Percentiles rank a stretch among this genome's conserved stretches.
These are phyloP conservation scores for Guyanaporus albipodus DNA, from an alignment of 768 basidiomycete genomes.

Conservation along the genomic window DNA sequence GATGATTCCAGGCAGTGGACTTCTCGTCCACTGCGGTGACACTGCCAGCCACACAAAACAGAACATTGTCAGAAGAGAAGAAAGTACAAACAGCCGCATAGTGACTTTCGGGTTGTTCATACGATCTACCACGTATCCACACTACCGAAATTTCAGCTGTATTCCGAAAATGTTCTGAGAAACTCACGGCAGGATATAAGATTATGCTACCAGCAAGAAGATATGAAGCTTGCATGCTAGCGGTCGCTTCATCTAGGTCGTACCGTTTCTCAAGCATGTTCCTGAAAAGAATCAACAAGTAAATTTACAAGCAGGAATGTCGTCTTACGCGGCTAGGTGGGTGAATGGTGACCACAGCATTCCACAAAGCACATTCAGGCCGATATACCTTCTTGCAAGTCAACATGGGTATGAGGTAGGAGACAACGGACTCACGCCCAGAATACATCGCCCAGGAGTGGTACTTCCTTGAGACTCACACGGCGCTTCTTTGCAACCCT, in stretches of 20 bases:
- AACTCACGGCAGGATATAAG: conserved; percentile 63
- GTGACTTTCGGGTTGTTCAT: conserved; percentile 55
- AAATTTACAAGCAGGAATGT: neutral
- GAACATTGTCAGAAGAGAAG: conserved; percentile 55
- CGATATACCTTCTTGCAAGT: conserved; percentile 53
- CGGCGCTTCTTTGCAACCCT: conserved; percentile 62
- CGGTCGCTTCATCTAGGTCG: conserved; percentile 51
- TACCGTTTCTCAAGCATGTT: conserved; percentile 74
- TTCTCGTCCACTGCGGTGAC: conserved; percentile 53
- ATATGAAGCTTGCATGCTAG: conserved; percentile 65
- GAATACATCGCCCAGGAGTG: conserved; percentile 69
- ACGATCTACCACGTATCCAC: conserved; percentile 62
- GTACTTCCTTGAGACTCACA: conserved; percentile 58
- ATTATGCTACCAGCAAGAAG: conserved; percentile 65
- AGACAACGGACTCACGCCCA: conserved; percentile 54
- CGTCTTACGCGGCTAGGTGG: conserved; percentile 62
- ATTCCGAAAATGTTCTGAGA: neutral
- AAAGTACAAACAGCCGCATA: conserved; percentile 52
- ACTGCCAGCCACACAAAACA: conserved; percentile 66
- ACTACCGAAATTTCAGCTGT: conserved; percentile 33
- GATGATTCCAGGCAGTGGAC: conserved; percentile 57
- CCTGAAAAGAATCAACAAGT: conserved; percentile 33
- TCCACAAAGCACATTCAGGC: conserved; percentile 71
- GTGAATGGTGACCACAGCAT: conserved; percentile 76
- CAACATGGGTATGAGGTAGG: conserved; percentile 1